Percentiles rank a stretch among this genome's conserved stretches.
phyloP scores from a whole-genome alignment of 176 grass and related monocot genomes.

The Lolium multiflorum region DNA sequence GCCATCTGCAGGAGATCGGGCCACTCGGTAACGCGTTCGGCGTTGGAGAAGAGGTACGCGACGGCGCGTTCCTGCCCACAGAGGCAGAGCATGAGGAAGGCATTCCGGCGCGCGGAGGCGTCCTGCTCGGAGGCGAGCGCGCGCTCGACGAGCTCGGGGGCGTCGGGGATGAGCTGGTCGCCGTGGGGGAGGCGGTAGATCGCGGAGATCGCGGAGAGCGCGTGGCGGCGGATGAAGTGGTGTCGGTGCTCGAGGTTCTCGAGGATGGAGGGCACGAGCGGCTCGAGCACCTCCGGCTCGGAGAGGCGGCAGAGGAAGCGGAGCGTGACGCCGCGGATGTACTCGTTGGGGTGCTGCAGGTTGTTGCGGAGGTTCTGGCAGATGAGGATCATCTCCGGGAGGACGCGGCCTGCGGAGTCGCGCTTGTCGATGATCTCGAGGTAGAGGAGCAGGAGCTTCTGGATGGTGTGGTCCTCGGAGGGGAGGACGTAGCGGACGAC shows the following conservation, averaged over 20 bases:
- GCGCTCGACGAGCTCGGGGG: conserved; percentile 67
- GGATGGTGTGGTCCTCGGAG: conserved; percentile 76
- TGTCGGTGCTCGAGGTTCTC: conserved; percentile 86
- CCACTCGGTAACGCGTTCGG: conserved; percentile 66
- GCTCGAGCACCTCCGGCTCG: conserved; percentile 82
- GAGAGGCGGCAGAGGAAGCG: conserved; percentile 80
- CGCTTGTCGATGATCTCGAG: conserved; percentile 81
- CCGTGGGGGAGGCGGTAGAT: conserved; percentile 76
- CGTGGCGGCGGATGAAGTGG: conserved; percentile 81
- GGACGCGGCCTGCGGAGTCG: conserved; percentile 54
- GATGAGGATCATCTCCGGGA: conserved; percentile 98
- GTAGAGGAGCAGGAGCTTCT: conserved; percentile 83
- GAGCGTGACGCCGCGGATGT: conserved; percentile 76
- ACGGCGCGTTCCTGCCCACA: conserved; percentile 66
- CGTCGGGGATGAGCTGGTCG: conserved; percentile 78
- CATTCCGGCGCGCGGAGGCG: conserved; percentile 66
- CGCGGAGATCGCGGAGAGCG: conserved; percentile 60
- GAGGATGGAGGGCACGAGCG: conserved; percentile 77
- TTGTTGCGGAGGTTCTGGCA: conserved; percentile 96
- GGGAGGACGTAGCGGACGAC: conserved; percentile 84
- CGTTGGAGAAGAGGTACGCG: conserved; percentile 58
- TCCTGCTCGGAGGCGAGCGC: conserved; percentile 68
- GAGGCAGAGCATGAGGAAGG: conserved; percentile 66
- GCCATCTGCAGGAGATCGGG: conserved; percentile 81
- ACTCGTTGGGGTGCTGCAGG: conserved; percentile 87